phyloP scores from a whole-genome alignment of 148 eudicot species.

The Rheum nobile region DNA sequence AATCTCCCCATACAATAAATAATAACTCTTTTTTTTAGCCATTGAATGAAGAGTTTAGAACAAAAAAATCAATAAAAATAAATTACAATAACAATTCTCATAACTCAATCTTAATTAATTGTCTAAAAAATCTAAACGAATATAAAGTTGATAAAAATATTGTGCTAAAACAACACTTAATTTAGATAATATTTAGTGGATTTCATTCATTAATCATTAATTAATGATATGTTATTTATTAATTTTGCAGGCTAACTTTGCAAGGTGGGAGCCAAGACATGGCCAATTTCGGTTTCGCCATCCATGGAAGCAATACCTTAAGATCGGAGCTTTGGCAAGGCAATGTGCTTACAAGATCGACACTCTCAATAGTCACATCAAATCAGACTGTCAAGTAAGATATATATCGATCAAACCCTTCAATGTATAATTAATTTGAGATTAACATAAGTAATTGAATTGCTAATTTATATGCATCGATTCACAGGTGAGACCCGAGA shows the following conservation, averaged over 20 bases:
- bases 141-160: too few relatives aligned
- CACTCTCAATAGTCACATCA: slow-evolving; percentile 14
- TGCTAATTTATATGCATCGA: not conserved
- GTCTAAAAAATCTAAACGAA: too few relatives aligned
- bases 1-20: too few relatives aligned
- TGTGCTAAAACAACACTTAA: too few relatives aligned
- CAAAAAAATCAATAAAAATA: too few relatives aligned
- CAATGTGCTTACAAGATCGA: slow-evolving; percentile 20
- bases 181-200: too few relatives aligned
- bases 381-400: slow-evolving; percentile 21
- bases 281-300: slow-evolving; percentile 20
- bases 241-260: slow-evolving; percentile 21
- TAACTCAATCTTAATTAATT: too few relatives aligned
- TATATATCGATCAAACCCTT: not conserved
- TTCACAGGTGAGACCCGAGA: slow-evolving; percentile 18
- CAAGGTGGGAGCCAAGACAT: slow-evolving; percentile 33
- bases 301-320: slow-evolving; percentile 30
- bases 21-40: too few relatives aligned
- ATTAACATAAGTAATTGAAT: not conserved
- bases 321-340: slow-evolving; percentile 18
- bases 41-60: too few relatives aligned
- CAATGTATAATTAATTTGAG: not conserved
- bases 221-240: too few relatives aligned
- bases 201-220: too few relatives aligned
- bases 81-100: too few relatives aligned